Evolutionary conservation across 2,329 filamentous ascomycete species (phyloP), one percentile per base, ranked within the genome.

Genomic region (Aspergillus fischeri): DNA sequence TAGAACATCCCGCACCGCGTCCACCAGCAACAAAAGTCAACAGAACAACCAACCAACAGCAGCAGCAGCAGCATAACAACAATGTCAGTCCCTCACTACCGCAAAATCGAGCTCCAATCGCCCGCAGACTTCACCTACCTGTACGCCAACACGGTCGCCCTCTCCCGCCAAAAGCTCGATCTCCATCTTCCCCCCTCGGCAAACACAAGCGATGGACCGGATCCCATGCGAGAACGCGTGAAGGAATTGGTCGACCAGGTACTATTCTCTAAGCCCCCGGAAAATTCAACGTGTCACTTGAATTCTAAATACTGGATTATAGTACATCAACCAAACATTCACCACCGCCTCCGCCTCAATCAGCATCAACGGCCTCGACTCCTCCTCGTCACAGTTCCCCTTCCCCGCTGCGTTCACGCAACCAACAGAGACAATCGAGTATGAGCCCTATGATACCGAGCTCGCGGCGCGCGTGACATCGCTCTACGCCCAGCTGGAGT

Each of bases 81-180:
- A 54, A 70, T 72, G 65, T 65, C 67, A 59, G 64, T 71, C 47
- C 32, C 32, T 38, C 74, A 78, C 64, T 73, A 80, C 63, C 77
- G 78, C 63, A 80, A 79, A 65, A 75, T 81, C 65, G 78, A 80
- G 58, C 74, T 81, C n/a, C 78, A 81, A 66, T 77, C 78, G 48
- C 70, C 78, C 54, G 72, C 74, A 57, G 78, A 81, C 69, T 75
- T 80, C 52, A 76, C 74, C 53, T 80, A 79, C 58, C 77, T 81
- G 50, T 76, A 78, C 60, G 66, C 70, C 59, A 80, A 80, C 66
- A 73, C 78, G 27, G 63, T 75, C 55, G 68, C 71, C 3, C 69
- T 76, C 57, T 78, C 78, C 24, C 77, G 73, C 56, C 71, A 75
- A 63, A 81, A 80, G 67, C 70, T 81, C 55, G 78, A 81, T 62